Evolutionary conservation across 106 monocot species (phyloP), one percentile per base, ranked within the genome.

Genomic region (Amphibolis antarctica): DNA sequence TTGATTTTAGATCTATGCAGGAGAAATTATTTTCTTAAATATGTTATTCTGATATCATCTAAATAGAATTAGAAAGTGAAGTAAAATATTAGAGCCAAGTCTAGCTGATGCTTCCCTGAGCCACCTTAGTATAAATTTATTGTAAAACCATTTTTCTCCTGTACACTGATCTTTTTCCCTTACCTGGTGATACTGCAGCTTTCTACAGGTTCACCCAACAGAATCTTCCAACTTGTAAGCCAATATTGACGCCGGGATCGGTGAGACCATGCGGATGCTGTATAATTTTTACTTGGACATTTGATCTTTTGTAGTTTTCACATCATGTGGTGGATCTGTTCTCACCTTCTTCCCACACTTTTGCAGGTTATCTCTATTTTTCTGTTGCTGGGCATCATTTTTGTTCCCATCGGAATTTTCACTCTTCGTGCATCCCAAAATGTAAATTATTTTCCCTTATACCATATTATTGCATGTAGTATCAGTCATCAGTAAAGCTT

Each of bases 191-290:
- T 59, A 17, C 30, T 61, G 15, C 80, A 89, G 94, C 69, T 57
- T 82, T 84, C 45, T 75, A 86, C 66, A 79, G 45, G 53, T 96
- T 96, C 53, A 89, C 81, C 46, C 94, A 96, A 66, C 94, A 96
- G 71, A 84, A 77, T 60, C 80, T 96, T 12, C 84, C 89, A 21
- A 65, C 86, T 46, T 89, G 89, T 76, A 96, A 80, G 60, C 80
- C 86, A 30, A 66, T 42, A 54, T 68, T 96, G 46, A 82, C 94
- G 46, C 89, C 94, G 48, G 75, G 66, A 72, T 74, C n/a, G 81
- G 94, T 96, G 71, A 84, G 86, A 11, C 54, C 9, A 30, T 20
- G 23, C 19, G 23, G 42, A 18, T 49, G 24, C 18, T 20, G 27
- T 12, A 28, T 23, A 51, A 45, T 43, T 54, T 60, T 23, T 5